These are phyloP conservation scores for Xylaria intraflava DNA, from an alignment of 495 filamentous ascomycete species.

Conservation along the genomic window DNA sequence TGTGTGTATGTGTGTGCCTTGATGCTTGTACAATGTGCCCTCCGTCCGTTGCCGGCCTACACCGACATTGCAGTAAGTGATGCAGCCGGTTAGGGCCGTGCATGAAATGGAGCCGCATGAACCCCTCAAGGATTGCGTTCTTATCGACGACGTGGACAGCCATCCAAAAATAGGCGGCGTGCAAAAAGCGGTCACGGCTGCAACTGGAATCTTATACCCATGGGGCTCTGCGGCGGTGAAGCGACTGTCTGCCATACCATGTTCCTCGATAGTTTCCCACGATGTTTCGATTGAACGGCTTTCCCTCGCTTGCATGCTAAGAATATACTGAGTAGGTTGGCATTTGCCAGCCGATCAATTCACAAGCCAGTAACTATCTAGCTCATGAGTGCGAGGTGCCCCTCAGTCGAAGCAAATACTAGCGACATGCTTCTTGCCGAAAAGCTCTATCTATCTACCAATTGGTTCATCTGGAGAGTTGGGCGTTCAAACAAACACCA, in stretches of 20 bases:
- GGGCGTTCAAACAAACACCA: neutral
- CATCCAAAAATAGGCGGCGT: neutral
- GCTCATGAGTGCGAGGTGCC: too few species aligned
- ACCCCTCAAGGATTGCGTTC: neutral
- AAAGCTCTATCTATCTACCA: neutral
- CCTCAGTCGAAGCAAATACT: neutral
- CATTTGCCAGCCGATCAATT: neutral
- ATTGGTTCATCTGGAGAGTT: neutral
- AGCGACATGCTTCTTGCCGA: neutral
- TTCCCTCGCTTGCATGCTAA: neutral
- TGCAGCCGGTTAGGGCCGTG: constrained; percentile 7
- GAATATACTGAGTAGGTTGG: neutral
- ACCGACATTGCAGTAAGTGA: constrained; percentile 11
- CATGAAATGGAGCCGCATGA: constrained; percentile 10
- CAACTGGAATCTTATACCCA: neutral
- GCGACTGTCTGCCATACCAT: neutral
- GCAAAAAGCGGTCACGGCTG: constrained; percentile 10
- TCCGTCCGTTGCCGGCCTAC: constrained; percentile 9
- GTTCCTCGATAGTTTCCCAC: neutral
- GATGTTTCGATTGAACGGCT: neutral
- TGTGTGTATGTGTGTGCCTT: neutral
- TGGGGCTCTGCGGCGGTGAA: constrained; percentile 7
- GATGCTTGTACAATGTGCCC: neutral
- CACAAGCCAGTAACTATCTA: neutral
- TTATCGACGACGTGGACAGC: neutral